These are phyloP conservation scores for Fistulinella cinereoalba DNA, from an alignment of 1,284 basidiomycete genomes.

Conservation along the genomic window DNA sequence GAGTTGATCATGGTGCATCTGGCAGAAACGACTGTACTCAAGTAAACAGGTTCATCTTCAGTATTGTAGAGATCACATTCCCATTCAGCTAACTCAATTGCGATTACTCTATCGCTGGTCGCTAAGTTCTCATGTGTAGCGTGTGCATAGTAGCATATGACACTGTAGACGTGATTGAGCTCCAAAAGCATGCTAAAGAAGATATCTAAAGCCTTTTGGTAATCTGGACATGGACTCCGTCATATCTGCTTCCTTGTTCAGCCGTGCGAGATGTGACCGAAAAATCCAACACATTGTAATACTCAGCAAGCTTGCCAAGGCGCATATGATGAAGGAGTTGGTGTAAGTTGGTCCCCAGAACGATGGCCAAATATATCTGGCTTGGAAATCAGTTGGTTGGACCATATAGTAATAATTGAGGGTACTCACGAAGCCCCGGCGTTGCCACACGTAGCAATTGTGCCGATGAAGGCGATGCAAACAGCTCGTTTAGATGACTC, in stretches of 20 bases:
- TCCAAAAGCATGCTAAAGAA: conserved; percentile 31
- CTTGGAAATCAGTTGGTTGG: background rate
- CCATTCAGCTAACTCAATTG: too few relatives aligned
- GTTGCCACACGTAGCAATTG: conserved; percentile 52
- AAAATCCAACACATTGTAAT: conserved; percentile 57
- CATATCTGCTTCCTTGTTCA: conserved; percentile 46
- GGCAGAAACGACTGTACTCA: too few relatives aligned
- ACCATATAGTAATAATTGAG: background rate
- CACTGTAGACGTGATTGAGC: too few relatives aligned
- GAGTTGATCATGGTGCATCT: too few relatives aligned
- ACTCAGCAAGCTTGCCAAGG: conserved; percentile 43
- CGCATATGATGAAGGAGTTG: conserved; percentile 46
- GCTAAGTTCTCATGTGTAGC: too few relatives aligned
- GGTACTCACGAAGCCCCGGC: conserved; percentile 48
- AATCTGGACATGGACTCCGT: conserved; percentile 40
- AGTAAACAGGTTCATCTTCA: too few relatives aligned
- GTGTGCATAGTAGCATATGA: too few relatives aligned
- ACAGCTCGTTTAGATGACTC: conserved; percentile 52
- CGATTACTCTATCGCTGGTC: too few relatives aligned
- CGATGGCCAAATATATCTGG: conserved; percentile 43
- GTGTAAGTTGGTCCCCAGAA: conserved; percentile 38
- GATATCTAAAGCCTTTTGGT: conserved; percentile 44
- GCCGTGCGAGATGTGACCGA: conserved; percentile 45
- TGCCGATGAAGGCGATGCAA: conserved; percentile 50
- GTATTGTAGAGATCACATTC: too few relatives aligned